These are phyloP conservation scores for Camillea tinctor DNA, from an alignment of 2,329 filamentous ascomycete genomes.

Conservation along the genomic window DNA sequence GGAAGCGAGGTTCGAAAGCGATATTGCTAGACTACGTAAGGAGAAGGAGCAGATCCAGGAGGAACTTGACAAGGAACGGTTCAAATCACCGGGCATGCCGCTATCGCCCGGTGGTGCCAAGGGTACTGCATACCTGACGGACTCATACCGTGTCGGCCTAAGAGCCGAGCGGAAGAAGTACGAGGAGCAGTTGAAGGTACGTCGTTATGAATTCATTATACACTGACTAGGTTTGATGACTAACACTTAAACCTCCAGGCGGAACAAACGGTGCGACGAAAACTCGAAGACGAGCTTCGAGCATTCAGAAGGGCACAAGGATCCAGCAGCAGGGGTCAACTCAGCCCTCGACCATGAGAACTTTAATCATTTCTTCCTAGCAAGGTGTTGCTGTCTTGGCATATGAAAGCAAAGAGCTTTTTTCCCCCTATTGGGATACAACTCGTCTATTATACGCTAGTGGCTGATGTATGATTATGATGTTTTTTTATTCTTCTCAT, in stretches of 20 bases:
- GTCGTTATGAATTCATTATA: slow-evolving; percentile 5
- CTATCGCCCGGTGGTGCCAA: slow-evolving; percentile 26
- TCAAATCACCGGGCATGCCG: slow-evolving; percentile 25
- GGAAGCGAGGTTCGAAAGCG: slow-evolving; percentile 26
- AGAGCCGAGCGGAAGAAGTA: slow-evolving; percentile 35
- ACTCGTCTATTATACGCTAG: slow-evolving; percentile 3
- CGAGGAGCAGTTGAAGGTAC: slow-evolving; percentile 35
- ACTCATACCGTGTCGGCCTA: slow-evolving; percentile 32
- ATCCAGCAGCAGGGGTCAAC: slow-evolving; percentile 27
- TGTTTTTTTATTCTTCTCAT: slow-evolving; percentile 4
- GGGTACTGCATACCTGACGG: slow-evolving; percentile 33
- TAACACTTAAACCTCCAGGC: slow-evolving; percentile 23
- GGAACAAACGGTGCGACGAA: slow-evolving; percentile 33
- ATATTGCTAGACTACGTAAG: slow-evolving; percentile 27
- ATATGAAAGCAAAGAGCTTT: neutral
- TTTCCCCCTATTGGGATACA: neutral
- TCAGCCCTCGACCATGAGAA: slow-evolving; percentile 18
- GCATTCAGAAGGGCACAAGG: slow-evolving; percentile 31
- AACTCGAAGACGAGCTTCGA: slow-evolving; percentile 33
- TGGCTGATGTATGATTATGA: neutral
- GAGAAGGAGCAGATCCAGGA: slow-evolving; percentile 35
- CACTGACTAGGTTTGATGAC: neutral
- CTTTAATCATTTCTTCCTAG: slow-evolving; percentile 5
- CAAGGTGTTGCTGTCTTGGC: slow-evolving; percentile 3
- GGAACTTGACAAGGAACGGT: slow-evolving; percentile 31